Evolutionary conservation across 345 rosid genomes (phyloP).

Genomic region (Euphorbia peplus): DNA sequence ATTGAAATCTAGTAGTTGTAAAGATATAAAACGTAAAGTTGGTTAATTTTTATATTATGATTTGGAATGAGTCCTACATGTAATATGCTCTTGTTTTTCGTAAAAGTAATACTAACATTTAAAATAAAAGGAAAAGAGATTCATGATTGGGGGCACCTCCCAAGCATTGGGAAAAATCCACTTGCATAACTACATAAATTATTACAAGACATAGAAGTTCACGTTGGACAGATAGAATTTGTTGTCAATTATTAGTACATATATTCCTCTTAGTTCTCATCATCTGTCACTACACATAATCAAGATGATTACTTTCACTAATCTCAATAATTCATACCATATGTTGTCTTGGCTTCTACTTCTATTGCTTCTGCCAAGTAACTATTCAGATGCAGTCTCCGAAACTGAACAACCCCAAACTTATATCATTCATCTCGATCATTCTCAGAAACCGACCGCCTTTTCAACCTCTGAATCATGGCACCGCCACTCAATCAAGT

Average conservation of each 20-base stretch:
- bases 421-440: constrained; percentile 40
- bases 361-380: constrained; percentile 2
- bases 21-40: no score
- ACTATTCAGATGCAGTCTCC: constrained; percentile 7
- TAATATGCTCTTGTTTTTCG: no score
- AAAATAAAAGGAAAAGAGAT: no score
- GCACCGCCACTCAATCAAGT: constrained; percentile 26
- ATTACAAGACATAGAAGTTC: no score
- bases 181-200: no score
- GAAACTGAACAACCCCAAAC: constrained; percentile 21
- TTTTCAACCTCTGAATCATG: constrained; percentile 32
- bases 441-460: constrained; percentile 30
- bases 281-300: neutral
- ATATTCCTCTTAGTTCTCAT: neutral
- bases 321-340: neutral
- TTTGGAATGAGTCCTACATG: no score
- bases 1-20: no score
- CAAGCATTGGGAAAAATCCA: no score
- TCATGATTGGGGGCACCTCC: no score
- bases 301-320: neutral
- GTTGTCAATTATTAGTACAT: neutral
- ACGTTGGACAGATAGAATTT: no score
- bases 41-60: no score
- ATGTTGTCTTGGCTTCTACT: constrained; percentile 1
- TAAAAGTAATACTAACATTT: no score